Base-by-base conservation (phyloP, 768 basidiomycete genomes). In the Gelatoporia subvermispora region DNA sequence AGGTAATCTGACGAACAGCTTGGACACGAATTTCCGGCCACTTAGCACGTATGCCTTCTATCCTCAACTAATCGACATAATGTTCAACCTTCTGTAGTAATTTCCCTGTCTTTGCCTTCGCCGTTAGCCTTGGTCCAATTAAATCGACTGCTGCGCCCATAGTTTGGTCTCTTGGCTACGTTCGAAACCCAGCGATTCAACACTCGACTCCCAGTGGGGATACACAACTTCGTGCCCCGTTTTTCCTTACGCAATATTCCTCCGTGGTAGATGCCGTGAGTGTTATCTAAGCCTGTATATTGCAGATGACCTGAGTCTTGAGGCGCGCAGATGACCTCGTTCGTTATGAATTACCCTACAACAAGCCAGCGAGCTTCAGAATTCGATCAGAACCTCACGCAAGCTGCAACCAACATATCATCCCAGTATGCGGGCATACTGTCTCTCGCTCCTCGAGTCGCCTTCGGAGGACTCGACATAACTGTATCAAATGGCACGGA, bases 151-250 rank as follows among this genome's bases (percentile, higher is more conserved):
- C 49, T 10, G 35, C 25, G 1, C 57, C 66, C 0, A 48, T 62
- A 11, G 58, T 63, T 2, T 66, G 63, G 62, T 47, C 61, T 1
- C 49, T 67, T 10, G 65, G 66, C 9, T 57, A 55, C 41, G 50
- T 60, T 2, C 51, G 62, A 8, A 56, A 67, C 36, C 62, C 61
- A 4, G 54, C 56, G 0, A 47, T 64, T 41, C 40, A 47, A 31
- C 65, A 60, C 25, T 56, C 49, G 11, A 51, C 45, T 0, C 24
- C 58, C 2, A 31, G 35, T 8, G 55, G 57, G 8, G 31, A 35
- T 4, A 17, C 24, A 1, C 47, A 63, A 25, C 31, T 46, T 7
- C 51, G 57, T 5, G 43, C 45, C 13, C 59, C 62, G 11, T 59
- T 52, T 44, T 64, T 47, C 42, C 38, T 35, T 4, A 50, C 53